phyloP scores from a whole-genome alignment of 306 rosid genomes.

The Dalbergia oliveri region DNA sequence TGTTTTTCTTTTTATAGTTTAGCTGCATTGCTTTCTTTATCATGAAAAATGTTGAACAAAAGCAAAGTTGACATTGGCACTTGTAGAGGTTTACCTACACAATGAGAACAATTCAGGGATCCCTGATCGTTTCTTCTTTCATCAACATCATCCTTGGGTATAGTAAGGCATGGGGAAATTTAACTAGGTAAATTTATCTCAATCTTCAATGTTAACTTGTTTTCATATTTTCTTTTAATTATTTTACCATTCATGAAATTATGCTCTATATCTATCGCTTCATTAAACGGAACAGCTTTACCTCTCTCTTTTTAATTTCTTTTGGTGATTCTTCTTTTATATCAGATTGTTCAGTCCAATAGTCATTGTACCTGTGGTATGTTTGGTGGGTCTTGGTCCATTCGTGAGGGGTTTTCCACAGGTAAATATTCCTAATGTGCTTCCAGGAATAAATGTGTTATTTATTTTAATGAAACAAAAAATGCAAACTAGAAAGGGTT shows the following conservation, averaged over 20 bases:
- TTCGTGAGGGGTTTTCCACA: slow-evolving; percentile 84
- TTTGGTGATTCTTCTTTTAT: slow-evolving; percentile 31
- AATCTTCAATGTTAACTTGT: slow-evolving; percentile 2
- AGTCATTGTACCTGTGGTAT: slow-evolving; percentile 73
- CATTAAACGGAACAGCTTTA: slow-evolving; percentile 1
- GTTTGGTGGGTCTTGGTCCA: slow-evolving; percentile 85
- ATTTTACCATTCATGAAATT: slow-evolving; percentile 15
- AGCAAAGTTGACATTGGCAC: slow-evolving; percentile 11
- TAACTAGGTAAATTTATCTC: slow-evolving; percentile 63
- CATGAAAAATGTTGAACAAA: slow-evolving; percentile 12
- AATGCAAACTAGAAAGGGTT: slow-evolving; percentile 22
- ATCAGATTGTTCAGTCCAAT: slow-evolving; percentile 85
- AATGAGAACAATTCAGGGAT: slow-evolving; percentile 92
- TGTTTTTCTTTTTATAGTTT: too few species aligned
- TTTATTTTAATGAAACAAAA: background rate
- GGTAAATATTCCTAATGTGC: slow-evolving; percentile 58
- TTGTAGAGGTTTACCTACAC: slow-evolving; percentile 80
- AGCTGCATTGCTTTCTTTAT: slow-evolving; percentile 8
- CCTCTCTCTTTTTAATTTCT: slow-evolving; percentile 10
- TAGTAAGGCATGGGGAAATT: slow-evolving; percentile 76
- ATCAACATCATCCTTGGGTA: slow-evolving; percentile 82
- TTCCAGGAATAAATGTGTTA: slow-evolving; percentile 27
- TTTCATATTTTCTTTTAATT: background rate
- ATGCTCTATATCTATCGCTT: background rate
- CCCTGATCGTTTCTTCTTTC: slow-evolving; percentile 80